phyloP scores from a whole-genome alignment of 2,329 filamentous ascomycete genomes.

The Fusarium graminum region DNA sequence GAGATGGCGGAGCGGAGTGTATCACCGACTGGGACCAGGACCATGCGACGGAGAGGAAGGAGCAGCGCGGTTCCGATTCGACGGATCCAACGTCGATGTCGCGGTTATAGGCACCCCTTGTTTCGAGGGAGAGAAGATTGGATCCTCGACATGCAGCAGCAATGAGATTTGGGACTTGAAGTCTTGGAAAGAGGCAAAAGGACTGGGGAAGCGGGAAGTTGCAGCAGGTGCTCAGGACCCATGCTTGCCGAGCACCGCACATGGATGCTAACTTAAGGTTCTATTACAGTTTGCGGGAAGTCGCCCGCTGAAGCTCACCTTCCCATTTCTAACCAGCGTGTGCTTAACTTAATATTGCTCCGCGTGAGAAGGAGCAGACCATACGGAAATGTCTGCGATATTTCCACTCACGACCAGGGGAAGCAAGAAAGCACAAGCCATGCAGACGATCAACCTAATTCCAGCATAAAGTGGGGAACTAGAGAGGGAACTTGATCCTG shows the following conservation, averaged over 20 bases:
- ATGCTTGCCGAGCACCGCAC: slow-evolving; percentile 11
- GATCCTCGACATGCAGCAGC: slow-evolving; percentile 5
- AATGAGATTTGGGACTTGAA: slow-evolving; percentile 13
- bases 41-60: slow-evolving; percentile 25
- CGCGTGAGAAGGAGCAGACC: slow-evolving; percentile 11
- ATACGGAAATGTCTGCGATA: slow-evolving; percentile 18
- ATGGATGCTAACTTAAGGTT: background rate
- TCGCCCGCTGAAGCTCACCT: background rate
- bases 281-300: background rate
- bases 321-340: slow-evolving; percentile 9
- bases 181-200: slow-evolving; percentile 24
- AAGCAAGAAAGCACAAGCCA: slow-evolving; percentile 29
- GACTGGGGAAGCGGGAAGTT: slow-evolving; percentile 11
- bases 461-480: slow-evolving; percentile 36
- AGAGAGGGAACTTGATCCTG: slow-evolving; percentile 25
- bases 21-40: slow-evolving; percentile 23
- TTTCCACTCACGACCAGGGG: slow-evolving; percentile 11
- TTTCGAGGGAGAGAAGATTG: slow-evolving; percentile 30
- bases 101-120: slow-evolving; percentile 40
- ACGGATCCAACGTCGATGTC: slow-evolving; percentile 15
- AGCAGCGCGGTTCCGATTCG: slow-evolving; percentile 34
- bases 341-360: slow-evolving; percentile 4
- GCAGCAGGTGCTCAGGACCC: background rate
- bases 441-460: slow-evolving; percentile 43
- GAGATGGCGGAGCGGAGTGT: slow-evolving; percentile 31